A percentile compares a stretch with the other conserved stretches of the same genome.
Evolutionary conservation across 1,139 yeast genomes (phyloP).

Genomic region (Oligophagozyma castellii): DNA sequence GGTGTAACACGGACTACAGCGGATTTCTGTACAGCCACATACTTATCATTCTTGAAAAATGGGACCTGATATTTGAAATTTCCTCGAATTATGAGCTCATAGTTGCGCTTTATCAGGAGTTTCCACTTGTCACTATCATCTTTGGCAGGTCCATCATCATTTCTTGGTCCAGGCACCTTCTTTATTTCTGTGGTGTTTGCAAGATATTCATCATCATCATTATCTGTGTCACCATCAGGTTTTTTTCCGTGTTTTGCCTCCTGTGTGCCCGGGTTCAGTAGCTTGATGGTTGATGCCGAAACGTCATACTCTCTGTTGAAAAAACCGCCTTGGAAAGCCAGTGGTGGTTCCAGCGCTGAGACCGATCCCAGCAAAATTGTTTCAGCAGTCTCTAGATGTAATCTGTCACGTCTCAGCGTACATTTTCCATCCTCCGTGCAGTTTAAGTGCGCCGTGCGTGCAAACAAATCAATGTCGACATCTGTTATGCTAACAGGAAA

Average conservation of each 20-base stretch:
- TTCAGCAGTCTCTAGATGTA: slow-evolving; percentile 29
- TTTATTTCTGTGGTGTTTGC: not conserved
- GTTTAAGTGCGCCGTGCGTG: slow-evolving; percentile 46
- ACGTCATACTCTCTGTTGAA: slow-evolving; percentile 43
- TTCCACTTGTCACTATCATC: slow-evolving; percentile 48
- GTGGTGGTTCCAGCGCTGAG: slow-evolving; percentile 51
- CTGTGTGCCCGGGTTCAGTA: slow-evolving; percentile 64
- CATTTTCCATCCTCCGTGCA: slow-evolving; percentile 10
- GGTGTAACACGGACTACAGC: slow-evolving; percentile 13
- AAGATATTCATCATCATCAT: not conserved
- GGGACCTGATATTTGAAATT: slow-evolving; percentile 67
- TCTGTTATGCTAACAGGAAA: slow-evolving; percentile 50
- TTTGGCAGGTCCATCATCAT: slow-evolving; percentile 25
- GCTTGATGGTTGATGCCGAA: slow-evolving; percentile 56
- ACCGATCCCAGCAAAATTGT: slow-evolving; percentile 72
- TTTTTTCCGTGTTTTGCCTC: slow-evolving; percentile 20
- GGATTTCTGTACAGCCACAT: slow-evolving; percentile 51
- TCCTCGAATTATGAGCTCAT: slow-evolving; percentile 77
- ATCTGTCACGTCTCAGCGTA: slow-evolving; percentile 2
- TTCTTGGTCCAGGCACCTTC: not conserved
- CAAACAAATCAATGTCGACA: slow-evolving; percentile 77
- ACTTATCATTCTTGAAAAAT: slow-evolving; percentile 38
- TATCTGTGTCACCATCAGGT: not conserved
- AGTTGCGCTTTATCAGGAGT: slow-evolving; percentile 62
- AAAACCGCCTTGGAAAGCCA: slow-evolving; percentile 67